Percentiles rank a stretch among this genome's conserved stretches.
Evolutionary conservation across 164 flowering plant species (phyloP).

Genomic region (Buxus sempervirens): DNA sequence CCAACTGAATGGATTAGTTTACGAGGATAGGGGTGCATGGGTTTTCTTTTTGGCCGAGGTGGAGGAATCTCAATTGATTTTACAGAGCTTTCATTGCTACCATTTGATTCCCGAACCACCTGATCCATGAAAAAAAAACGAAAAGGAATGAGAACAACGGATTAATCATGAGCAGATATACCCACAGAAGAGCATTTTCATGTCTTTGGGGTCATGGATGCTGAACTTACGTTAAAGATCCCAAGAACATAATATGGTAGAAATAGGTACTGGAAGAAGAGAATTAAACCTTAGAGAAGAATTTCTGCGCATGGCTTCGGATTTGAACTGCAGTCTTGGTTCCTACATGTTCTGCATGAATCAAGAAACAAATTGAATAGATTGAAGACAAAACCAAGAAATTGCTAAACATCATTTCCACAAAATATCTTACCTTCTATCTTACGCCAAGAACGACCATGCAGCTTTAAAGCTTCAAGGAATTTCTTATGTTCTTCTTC

Average conservation of each 20-base stretch:
- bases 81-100: slow-evolving; percentile 24
- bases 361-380: slow-evolving; percentile 7
- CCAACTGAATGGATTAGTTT: slow-evolving; percentile 33
- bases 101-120: slow-evolving; percentile 57
- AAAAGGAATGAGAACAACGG: slow-evolving; percentile 8
- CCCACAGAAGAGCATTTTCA: slow-evolving; percentile 17
- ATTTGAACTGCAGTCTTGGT: slow-evolving; percentile 91
- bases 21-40: slow-evolving; percentile 84
- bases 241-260: slow-evolving; percentile 16
- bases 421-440: slow-evolving; percentile 46
- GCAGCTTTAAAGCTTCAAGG: slow-evolving; percentile 54
- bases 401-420: neutral
- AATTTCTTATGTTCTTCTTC: slow-evolving; percentile 70
- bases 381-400: neutral
- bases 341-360: slow-evolving; percentile 68
- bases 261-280: slow-evolving; percentile 18
- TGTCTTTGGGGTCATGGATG: slow-evolving; percentile 14
- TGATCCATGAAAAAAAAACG: slow-evolving; percentile 18
- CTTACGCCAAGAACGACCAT: slow-evolving; percentile 64
- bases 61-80: slow-evolving; percentile 83
- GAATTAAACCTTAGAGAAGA: slow-evolving; percentile 73
- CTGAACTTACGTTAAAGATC: slow-evolving; percentile 22
- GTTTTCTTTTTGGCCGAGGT: slow-evolving; percentile 86
- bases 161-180: slow-evolving; percentile 3
- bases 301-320: slow-evolving; percentile 93